Evolutionary conservation across 2,329 filamentous ascomycete species (phyloP), one percentile per base, ranked within the genome.

Genomic region (Aspergillus viridinutans): DNA sequence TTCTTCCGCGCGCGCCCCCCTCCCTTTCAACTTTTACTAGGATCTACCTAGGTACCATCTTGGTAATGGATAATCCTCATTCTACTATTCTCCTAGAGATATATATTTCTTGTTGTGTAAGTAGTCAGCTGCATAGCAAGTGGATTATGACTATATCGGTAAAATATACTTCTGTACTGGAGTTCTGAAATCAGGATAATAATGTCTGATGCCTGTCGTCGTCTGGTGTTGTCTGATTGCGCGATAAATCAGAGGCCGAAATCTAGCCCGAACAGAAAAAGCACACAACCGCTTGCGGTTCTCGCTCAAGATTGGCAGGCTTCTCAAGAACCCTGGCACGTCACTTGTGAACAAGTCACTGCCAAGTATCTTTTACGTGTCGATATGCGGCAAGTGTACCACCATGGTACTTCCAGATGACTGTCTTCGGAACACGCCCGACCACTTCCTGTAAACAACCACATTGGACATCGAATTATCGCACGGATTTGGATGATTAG

Each of bases 391-490:
- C 48, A 57, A 64, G 58, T 54, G 56, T 58, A 59, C 63, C 38
- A 54, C 49, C 38, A 26, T 55, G 58, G 57, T 64, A 61, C 57
- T 21, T 54, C 26, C 43, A 32, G 38, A 40, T n/a, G 32, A 25
- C 60, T 58, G 60, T 58, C 52, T 63, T 66, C 59, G 62, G 62
- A 55, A 61, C 62, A 66, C 57, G 64, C 55, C 62, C 62, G 59
- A 59, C 50, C 42, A 38, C 49, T 50, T 43, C 49, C 52, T 53
- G 21, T 21, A 17, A 20, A 47, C 21, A 45, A 45, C 56, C 61
- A 62, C 56, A 40, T 26, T 20, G 52, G 23, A 52, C 50, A 56
- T 35, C 49, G 26, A 38, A 40, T 17, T 38, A 7, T 38, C 3
- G 32, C 32, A 38, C 32, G 32, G 14, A 38, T n/a, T 38, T 38